Evolutionary conservation across 2,329 filamentous ascomycete species (phyloP), one percentile per base, ranked within the genome.

Genomic region (Venturiaceae sp.): DNA sequence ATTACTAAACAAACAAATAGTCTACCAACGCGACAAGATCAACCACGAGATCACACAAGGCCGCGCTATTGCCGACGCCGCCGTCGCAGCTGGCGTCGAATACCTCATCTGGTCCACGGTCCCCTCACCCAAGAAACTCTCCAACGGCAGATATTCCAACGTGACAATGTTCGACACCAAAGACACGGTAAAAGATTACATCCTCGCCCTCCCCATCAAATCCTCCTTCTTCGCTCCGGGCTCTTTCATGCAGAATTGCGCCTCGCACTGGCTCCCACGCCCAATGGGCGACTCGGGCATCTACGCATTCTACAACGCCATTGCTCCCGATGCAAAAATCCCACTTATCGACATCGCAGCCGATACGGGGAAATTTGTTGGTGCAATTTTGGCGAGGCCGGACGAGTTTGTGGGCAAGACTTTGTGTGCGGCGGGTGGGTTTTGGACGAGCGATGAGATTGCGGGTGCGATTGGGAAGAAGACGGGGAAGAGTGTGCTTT

Each of bases 151-250:
- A 65, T 64, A 73, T 13, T 65, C 60, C 19, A 63, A 71, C 23
- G 71, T 73, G 2, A 62, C 74, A 61, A 77, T 81, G 62, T 85
- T 84, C 60, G 82, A 85, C 67, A 71, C 68, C 66, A 85, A 85
- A 66, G 81, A 80, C 23, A 69, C 76, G 11, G 75, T 81, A 0
- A 80, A 83, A 62, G 63, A 72, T n/a, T 82, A 84, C 64, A 77
- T 83, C 52, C 75, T 78, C 19, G 58, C 64, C 0, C 68, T 78
- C 3, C 75, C 74, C 0, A 67, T 85, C 2, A 75, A 76, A 1
- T 74, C 72, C 13, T 76, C 80, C 0, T 83, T 83, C 65, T 77
- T 81, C 64, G 68, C 76, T n/a, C 76, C 80, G 0, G 81, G 73
- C 0, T 72, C 72, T 54, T 85, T 83, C 64, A 83, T 83, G 79